Evolutionary conservation across 331 rosid species (phyloP).

Genomic region (Quercus tomentella): DNA sequence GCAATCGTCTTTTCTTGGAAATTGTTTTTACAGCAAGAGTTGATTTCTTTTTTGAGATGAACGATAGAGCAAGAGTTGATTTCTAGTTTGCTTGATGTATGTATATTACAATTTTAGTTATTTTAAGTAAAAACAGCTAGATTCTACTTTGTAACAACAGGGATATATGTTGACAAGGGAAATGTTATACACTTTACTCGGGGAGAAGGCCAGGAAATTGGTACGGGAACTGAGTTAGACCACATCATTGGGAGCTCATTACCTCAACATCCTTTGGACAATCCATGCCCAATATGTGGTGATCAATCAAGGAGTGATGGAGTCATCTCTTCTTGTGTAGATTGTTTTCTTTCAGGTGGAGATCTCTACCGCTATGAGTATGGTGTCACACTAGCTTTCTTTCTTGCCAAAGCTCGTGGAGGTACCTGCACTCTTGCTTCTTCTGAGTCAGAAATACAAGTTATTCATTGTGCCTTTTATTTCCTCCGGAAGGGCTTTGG

Average conservation of each 20-base stretch:
- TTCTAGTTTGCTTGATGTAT: too few relatives aligned
- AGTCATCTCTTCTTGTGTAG: slow-evolving; percentile 63
- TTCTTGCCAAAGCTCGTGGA: slow-evolving; percentile 58
- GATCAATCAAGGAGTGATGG: slow-evolving; percentile 32
- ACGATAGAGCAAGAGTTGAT: too few relatives aligned
- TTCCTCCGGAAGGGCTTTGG: slow-evolving; percentile 73
- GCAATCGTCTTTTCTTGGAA: too few relatives aligned
- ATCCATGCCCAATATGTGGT: slow-evolving; percentile 55
- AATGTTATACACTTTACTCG: slow-evolving; percentile 75
- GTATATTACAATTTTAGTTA: too few relatives aligned
- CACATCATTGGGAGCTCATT: slow-evolving; percentile 36
- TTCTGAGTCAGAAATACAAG: slow-evolving; percentile 34
- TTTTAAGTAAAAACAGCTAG: too few relatives aligned
- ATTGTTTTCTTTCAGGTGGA: slow-evolving; percentile 59
- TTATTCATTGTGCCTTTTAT: slow-evolving; percentile 48
- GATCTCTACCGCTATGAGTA: slow-evolving; percentile 54
- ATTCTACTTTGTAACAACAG: slow-evolving; percentile 28
- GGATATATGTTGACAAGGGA: slow-evolving; percentile 61
- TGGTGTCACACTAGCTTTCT: slow-evolving; percentile 31
- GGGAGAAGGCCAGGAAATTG: slow-evolving; percentile 40
- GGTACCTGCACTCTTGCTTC: slow-evolving; percentile 72
- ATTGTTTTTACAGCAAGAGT: too few relatives aligned
- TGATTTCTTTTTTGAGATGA: background rate
- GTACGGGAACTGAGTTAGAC: slow-evolving; percentile 38
- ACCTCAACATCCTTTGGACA: slow-evolving; percentile 22